phyloP scores from a whole-genome alignment of 2,329 filamentous ascomycete species.

The Diaporthe citrichinensis region DNA sequence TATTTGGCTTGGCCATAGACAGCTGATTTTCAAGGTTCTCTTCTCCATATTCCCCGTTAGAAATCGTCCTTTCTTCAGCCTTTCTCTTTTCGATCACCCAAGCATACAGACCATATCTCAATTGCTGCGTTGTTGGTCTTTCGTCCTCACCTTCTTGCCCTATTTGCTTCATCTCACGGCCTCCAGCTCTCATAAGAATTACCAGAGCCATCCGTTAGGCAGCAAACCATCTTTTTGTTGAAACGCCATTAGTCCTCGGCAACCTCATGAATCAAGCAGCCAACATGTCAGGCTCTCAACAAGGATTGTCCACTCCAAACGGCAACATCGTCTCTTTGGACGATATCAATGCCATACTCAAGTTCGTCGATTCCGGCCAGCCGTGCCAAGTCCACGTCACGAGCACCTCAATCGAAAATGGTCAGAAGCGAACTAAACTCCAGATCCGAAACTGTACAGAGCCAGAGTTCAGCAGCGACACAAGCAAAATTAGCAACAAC shows the following conservation, averaged over 20 bases:
- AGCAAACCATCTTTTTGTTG: not conserved
- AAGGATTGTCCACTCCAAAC: not conserved
- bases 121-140: too few relatives aligned
- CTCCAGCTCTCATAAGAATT: not conserved
- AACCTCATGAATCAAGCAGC: too few relatives aligned
- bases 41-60: not conserved
- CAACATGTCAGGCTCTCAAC: not conserved
- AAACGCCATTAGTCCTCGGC: not conserved
- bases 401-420: not conserved
- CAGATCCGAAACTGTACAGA: not conserved
- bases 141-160: not conserved
- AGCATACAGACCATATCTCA: not conserved
- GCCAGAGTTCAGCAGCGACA: too few relatives aligned
- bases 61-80: not conserved
- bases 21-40: not conserved
- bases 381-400: not conserved
- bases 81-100: not conserved
- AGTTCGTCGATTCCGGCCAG: not conserved
- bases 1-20: not conserved
- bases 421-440: not conserved
- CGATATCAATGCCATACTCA: not conserved
- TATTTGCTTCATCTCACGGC: not conserved
- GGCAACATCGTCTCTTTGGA: not conserved
- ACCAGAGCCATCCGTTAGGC: not conserved
- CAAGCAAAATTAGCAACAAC: not conserved